A percentile compares a stretch with the other conserved stretches of the same genome.
Evolutionary conservation across 164 flowering plant species (phyloP).

Genomic region (Vitis rupestris): DNA sequence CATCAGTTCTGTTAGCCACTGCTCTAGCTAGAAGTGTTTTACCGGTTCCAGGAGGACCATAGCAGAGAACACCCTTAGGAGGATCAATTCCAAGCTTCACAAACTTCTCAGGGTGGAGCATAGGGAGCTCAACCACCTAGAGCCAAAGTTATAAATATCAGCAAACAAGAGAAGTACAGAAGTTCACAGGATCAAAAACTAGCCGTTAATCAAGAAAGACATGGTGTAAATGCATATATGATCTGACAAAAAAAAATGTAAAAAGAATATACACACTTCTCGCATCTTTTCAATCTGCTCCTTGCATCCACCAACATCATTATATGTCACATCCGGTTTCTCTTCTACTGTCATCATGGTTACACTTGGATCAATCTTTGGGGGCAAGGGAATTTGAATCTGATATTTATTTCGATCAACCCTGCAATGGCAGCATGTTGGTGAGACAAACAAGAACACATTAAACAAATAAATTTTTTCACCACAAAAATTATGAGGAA

Average conservation of each 20-base stretch:
- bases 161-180: not conserved
- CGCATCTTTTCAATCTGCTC: conserved; percentile 98
- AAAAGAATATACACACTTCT: conserved; percentile 46
- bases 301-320: conserved; percentile 99
- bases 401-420: conserved; percentile 96
- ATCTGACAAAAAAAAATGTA: not conserved
- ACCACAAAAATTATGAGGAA: not conserved
- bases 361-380: conserved; percentile 97
- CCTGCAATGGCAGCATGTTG: conserved; percentile 35
- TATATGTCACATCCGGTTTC: conserved; percentile 96
- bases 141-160: conserved; percentile 4
- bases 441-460: not conserved
- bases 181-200: conserved; percentile 15
- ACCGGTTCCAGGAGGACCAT: conserved; percentile 99
- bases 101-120: conserved; percentile 98
- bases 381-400: conserved; percentile 96
- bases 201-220: no score
- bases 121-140: conserved; percentile 87
- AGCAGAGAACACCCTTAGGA: conserved; percentile 97
- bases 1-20: conserved; percentile 97
- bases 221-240: no score
- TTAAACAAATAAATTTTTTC: not conserved
- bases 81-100: conserved; percentile 99
- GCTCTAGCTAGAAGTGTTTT: conserved; percentile 97
- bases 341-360: conserved; percentile 99